Base-by-base conservation (phyloP, 1,284 basidiomycete species). In the Blastosporella zonata region DNA sequence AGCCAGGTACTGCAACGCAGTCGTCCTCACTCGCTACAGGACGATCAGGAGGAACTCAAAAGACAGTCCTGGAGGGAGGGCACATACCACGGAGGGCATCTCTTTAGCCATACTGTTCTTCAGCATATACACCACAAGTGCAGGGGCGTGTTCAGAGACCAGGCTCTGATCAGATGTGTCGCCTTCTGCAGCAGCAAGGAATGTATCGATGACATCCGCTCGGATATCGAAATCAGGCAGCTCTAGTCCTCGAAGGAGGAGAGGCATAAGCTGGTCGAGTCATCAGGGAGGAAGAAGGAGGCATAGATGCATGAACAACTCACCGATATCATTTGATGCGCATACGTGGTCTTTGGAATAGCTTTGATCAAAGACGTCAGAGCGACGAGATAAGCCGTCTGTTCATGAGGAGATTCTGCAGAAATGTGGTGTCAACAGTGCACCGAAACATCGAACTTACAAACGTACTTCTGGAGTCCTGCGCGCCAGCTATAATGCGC, bases 171-270 rank as follows among this genome's bases (percentile, higher is more conserved):
- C 75, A 8, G 69, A 66, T 3, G 81, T 71, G 35, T 81, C 78
- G 6, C 80, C 77, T 55, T 81, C 78, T 2, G 90, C 81, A 15
- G 93, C 82, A 1, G 82, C 76, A 2, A 84, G 76, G 25, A 99
- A 73, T 1, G 87, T 89, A 46, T 88, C 81, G 42, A 97, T 89
- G 28, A 94, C 87, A 65, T 88, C 86, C 2, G 78, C 75, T 15
- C 91, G 81, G 49, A 95, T 83, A 18, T 79, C 75, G 3, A 79
- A 66, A 63, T 93, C 87, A 1, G 84, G 80, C 1, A 97, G 70
- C 31, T 87, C 79, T 6, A 99, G 78, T 1, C 91, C 87, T 17
- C 90, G 90, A 39, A 99, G 73, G 1, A 99, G 77, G 13, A 98
- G 73, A 0, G 96, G 94, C 56, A 97, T 81, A 12, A 98, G 78